A percentile compares a stretch with the other conserved stretches of the same genome.
These are phyloP conservation scores for Lasiodiplodia sp. DNA, from an alignment of 2,329 filamentous ascomycete genomes.

Conservation along the genomic window DNA sequence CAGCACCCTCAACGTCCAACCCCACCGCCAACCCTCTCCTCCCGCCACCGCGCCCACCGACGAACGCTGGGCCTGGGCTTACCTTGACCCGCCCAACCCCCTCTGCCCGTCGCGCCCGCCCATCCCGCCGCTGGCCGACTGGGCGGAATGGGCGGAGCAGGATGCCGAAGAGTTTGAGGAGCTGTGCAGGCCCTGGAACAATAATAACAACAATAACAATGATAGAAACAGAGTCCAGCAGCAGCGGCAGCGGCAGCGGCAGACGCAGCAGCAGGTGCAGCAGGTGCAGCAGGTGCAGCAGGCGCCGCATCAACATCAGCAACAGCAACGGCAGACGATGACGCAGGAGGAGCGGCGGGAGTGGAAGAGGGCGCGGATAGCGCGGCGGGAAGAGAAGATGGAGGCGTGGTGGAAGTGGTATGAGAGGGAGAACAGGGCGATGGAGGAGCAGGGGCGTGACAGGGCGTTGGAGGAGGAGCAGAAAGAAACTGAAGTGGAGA, in stretches of 20 bases:
- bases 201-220: neutral
- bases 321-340: neutral
- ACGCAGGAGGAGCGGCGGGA: neutral
- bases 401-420: neutral
- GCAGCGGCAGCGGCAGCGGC: too few species aligned
- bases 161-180: neutral
- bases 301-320: too few species aligned
- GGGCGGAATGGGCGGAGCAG: neutral
- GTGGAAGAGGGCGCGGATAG: neutral
- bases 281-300: too few species aligned
- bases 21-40: neutral
- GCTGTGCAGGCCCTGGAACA: neutral
- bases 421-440: too few species aligned
- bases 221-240: too few species aligned
- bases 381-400: neutral
- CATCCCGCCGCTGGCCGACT: neutral
- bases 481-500: neutral
- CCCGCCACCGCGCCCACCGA: neutral
- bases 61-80: neutral
- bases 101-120: neutral
- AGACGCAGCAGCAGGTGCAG: neutral
- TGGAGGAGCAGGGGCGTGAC: too few species aligned
- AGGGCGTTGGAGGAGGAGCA: too few species aligned
- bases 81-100: conserved; percentile 3
- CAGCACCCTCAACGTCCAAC: neutral